Conservation (phyloP, 177 flowering plant species). For the Vitis hybrid region DNA sequence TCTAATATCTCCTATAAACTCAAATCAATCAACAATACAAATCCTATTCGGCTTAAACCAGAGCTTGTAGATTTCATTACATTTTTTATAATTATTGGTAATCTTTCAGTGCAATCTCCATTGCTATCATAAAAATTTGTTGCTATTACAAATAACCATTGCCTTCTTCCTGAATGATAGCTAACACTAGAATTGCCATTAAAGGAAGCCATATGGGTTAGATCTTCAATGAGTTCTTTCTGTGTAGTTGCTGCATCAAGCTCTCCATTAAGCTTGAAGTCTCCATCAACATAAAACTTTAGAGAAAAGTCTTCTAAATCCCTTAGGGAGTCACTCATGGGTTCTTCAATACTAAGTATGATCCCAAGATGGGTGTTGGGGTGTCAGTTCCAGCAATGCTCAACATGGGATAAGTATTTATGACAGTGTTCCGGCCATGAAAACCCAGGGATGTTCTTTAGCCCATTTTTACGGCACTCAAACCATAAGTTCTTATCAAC, state of each 20-base stretch:
- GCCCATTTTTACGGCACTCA: too few species aligned
- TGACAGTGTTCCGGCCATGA: conserved; percentile 95
- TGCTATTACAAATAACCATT: conserved; percentile 55
- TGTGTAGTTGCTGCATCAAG: conserved; percentile 45
- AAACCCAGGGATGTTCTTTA: too few species aligned
- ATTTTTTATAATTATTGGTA: conserved; percentile 34
- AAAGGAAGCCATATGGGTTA: conserved; percentile 27
- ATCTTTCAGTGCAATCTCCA: conserved; percentile 30
- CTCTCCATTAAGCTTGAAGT: conserved; percentile 58
- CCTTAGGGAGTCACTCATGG: conserved; percentile 62
- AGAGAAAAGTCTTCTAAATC: conserved; percentile 78
- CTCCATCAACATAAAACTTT: conserved; percentile 65
- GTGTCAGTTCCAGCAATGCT: conserved; percentile 63
- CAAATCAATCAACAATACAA: conserved; percentile 55
- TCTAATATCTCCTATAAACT: conserved; percentile 51
- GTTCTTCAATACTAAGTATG: conserved; percentile 51
- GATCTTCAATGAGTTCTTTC: conserved; percentile 59
- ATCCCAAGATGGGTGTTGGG: conserved; percentile 54
- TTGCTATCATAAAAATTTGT: conserved; percentile 46
- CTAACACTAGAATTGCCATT: conserved; percentile 22
- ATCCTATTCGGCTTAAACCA: conserved; percentile 41
- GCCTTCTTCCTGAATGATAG: conserved; percentile 61
- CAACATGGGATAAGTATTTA: conserved; percentile 69
- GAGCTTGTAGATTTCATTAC: conserved; percentile 34
- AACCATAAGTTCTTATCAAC: too few species aligned